Evolutionary conservation across 2,329 filamentous ascomycete species (phyloP).

Genomic region (Amphichorda felina): DNA sequence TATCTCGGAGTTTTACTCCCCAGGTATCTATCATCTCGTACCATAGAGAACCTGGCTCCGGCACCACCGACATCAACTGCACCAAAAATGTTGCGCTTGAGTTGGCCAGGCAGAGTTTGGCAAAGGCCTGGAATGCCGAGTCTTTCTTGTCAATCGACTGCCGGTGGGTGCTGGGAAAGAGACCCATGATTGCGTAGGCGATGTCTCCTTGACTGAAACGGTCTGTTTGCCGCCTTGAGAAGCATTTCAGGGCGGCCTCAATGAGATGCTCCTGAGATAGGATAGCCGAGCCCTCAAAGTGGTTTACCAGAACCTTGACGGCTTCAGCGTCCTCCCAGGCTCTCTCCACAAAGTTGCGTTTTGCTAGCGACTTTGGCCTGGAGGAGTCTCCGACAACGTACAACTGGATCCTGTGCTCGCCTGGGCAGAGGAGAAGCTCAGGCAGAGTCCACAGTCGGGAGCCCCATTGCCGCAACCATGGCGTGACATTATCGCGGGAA

Average conservation of each 20-base stretch:
- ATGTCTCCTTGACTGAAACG: constrained; percentile 25
- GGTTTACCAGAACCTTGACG: constrained; percentile 28
- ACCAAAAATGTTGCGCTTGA: constrained; percentile 30
- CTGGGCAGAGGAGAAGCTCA: constrained; percentile 16
- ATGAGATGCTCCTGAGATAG: constrained; percentile 28
- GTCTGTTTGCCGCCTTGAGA: constrained; percentile 22
- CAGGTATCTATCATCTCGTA: constrained; percentile 26
- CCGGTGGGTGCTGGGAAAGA: constrained; percentile 20
- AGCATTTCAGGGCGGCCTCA: constrained; percentile 15
- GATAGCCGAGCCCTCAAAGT: constrained; percentile 28
- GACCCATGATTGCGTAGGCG: constrained; percentile 32
- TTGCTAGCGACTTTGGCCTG: constrained; percentile 13
- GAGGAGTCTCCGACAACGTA: constrained; percentile 5
- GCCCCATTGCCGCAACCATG: constrained; percentile 27
- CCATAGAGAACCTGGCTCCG: constrained; percentile 19
- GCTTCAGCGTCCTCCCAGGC: constrained; percentile 26
- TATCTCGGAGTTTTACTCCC: constrained; percentile 28
- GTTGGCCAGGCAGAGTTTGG: constrained; percentile 30
- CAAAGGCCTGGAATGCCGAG: constrained; percentile 32
- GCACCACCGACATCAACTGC: constrained; percentile 28
- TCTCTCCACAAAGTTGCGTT: constrained; percentile 24
- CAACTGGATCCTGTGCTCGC: constrained; percentile 7
- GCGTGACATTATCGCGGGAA: constrained; percentile 7
- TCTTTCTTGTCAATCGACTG: constrained; percentile 24
- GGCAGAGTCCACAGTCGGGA: constrained; percentile 33